A percentile compares a stretch with the other conserved stretches of the same genome.
These are phyloP conservation scores for Ramularia endophylla DNA, from an alignment of 2,329 filamentous ascomycete genomes.

Conservation along the genomic window DNA sequence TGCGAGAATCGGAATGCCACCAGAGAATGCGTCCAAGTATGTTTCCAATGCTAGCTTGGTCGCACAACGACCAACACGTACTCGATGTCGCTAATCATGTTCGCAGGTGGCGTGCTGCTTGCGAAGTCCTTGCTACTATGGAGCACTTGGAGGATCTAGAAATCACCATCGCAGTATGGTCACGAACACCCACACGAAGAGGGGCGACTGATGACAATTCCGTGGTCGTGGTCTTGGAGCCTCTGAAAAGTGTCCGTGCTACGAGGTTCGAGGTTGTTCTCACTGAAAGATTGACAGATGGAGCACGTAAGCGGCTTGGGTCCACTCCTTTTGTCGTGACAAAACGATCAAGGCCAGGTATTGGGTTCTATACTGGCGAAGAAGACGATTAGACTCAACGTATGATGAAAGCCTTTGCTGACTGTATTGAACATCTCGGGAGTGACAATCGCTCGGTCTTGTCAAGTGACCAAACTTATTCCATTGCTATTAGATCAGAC, in stretches of 20 bases:
- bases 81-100: too few relatives aligned
- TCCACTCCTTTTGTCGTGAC: background rate
- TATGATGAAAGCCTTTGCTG: background rate
- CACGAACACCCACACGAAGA: background rate
- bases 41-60: too few relatives aligned
- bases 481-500: too few relatives aligned
- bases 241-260: background rate
- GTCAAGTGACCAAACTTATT: too few relatives aligned
- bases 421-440: too few relatives aligned
- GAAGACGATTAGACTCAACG: background rate
- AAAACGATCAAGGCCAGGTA: background rate
- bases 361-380: slow-evolving; percentile 1
- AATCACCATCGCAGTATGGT: background rate
- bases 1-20: background rate
- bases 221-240: background rate
- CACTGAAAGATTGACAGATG: background rate
- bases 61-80: too few relatives aligned
- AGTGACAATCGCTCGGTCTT: too few relatives aligned
- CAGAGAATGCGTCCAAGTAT: background rate
- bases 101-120: background rate
- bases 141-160: background rate
- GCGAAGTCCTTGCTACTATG: background rate
- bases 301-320: background rate
- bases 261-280: background rate
- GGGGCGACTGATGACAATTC: background rate